These are phyloP conservation scores for Quercus berberidifolia DNA, from an alignment of 306 rosid genomes.

Conservation along the genomic window DNA sequence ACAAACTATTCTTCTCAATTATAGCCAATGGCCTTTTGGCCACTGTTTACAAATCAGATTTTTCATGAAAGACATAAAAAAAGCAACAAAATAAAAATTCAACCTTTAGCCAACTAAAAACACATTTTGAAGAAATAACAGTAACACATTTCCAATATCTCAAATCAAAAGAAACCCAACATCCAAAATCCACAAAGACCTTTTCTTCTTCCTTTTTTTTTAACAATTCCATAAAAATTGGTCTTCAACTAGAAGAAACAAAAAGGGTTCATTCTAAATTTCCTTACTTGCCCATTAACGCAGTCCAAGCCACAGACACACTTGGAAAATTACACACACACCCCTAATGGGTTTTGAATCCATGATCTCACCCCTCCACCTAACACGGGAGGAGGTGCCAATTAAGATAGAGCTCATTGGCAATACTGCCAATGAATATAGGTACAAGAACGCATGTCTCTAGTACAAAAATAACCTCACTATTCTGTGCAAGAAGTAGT, in stretches of 20 bases:
- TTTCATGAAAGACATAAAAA: background rate
- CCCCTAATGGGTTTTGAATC: too few relatives aligned
- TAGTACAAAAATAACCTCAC: too few relatives aligned
- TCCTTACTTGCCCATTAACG: conserved; percentile 34
- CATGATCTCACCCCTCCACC: too few relatives aligned
- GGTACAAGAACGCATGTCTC: too few relatives aligned
- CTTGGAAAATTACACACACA: background rate
- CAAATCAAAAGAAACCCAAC: background rate
- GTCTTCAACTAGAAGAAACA: conserved; percentile 38
- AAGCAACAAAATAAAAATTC: background rate
- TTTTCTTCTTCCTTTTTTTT: background rate
- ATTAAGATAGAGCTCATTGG: too few relatives aligned
- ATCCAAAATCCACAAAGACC: too few relatives aligned
- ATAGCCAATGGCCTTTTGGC: background rate
- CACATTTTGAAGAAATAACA: background rate
- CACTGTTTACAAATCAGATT: too few relatives aligned
- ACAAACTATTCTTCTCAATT: background rate
- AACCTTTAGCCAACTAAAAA: background rate
- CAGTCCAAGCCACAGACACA: conserved; percentile 80
- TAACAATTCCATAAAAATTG: background rate
- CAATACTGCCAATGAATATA: too few relatives aligned
- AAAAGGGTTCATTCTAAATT: conserved; percentile 43
- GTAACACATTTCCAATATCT: background rate
- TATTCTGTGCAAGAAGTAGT: background rate
- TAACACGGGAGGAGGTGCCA: too few relatives aligned